These are phyloP conservation scores for Thecaphora thlaspeos DNA, from an alignment of 1,284 basidiomycete genomes.

Conservation along the genomic window DNA sequence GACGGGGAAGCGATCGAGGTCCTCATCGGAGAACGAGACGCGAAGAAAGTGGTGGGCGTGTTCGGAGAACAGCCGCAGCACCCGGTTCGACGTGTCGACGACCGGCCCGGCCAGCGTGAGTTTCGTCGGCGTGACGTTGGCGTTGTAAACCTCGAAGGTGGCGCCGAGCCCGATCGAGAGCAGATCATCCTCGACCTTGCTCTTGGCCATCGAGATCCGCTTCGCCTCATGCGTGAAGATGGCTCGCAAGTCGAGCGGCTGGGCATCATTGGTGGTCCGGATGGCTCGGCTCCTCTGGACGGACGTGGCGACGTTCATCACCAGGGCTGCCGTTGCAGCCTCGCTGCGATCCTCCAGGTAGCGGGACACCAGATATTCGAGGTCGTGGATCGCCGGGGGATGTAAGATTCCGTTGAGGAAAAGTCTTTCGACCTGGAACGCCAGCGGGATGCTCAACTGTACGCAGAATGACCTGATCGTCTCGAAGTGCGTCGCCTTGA, in stretches of 20 bases:
- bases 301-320: conserved; percentile 9
- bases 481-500: conserved; percentile 10
- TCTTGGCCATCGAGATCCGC: conserved; percentile 7
- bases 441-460: conserved; percentile 11
- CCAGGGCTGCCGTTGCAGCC: conserved; percentile 9
- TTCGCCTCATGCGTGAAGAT: conserved; percentile 7
- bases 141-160: conserved; percentile 19
- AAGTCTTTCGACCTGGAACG: conserved; percentile 21
- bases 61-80: conserved; percentile 18
- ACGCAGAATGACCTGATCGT: conserved; percentile 7
- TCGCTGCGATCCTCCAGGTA: conserved; percentile 8
- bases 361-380: conserved; percentile 8
- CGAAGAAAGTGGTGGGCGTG: conserved; percentile 20
- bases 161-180: conserved; percentile 7
- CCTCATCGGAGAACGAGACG: conserved; percentile 22
- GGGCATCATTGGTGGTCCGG: conserved; percentile 3
- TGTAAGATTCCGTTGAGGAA: conserved; percentile 18
- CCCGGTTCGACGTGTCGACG: conserved; percentile 21
- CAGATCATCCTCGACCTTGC: not conserved
- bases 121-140: conserved; percentile 17
- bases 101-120: conserved; percentile 17
- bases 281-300: conserved; percentile 6
- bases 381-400: conserved; percentile 12
- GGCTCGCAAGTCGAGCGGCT: conserved; percentile 9
- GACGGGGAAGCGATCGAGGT: conserved; percentile 24